Evolutionary conservation across 345 rosid genomes (phyloP).

Genomic region (Eucalyptus virginea): DNA sequence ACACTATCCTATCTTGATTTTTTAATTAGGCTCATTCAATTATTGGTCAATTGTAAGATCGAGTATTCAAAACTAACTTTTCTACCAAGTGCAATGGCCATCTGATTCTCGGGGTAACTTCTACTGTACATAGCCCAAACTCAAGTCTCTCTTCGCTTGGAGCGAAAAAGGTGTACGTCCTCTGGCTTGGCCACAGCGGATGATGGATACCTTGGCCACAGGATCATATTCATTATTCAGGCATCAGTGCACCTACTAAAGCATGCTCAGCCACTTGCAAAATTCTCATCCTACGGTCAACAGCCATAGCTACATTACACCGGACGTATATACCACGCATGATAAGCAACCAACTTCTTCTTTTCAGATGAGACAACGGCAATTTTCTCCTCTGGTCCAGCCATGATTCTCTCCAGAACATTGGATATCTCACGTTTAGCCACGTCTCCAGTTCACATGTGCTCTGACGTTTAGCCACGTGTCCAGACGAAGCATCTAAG

Average conservation of each 20-base stretch:
- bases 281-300: neutral
- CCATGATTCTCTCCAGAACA: slow-evolving; percentile 85
- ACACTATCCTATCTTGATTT: too few relatives aligned
- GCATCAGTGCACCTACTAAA: slow-evolving; percentile 86
- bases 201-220: slow-evolving; percentile 82
- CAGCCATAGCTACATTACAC: neutral
- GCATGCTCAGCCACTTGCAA: slow-evolving; percentile 91
- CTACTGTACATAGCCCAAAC: slow-evolving; percentile 81
- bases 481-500: too few relatives aligned
- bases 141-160: slow-evolving; percentile 96
- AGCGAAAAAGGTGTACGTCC: slow-evolving; percentile 72
- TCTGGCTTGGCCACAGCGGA: slow-evolving; percentile 91
- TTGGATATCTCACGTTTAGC: too few relatives aligned
- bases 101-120: slow-evolving; percentile 88
- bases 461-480: too few relatives aligned
- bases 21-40: neutral
- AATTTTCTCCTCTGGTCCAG: slow-evolving; percentile 93
- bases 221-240: slow-evolving; percentile 84
- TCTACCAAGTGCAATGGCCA: slow-evolving; percentile 95
- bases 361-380: slow-evolving; percentile 87
- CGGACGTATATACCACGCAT: neutral
- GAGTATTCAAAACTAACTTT: slow-evolving; percentile 30
- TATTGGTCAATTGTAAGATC: neutral
- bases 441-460: too few relatives aligned
- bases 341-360: slow-evolving; percentile 50